A percentile compares a stretch with the other conserved stretches of the same genome.
Evolutionary conservation across 306 rosid species (phyloP).

Genomic region (Hippophae rhamnoides): DNA sequence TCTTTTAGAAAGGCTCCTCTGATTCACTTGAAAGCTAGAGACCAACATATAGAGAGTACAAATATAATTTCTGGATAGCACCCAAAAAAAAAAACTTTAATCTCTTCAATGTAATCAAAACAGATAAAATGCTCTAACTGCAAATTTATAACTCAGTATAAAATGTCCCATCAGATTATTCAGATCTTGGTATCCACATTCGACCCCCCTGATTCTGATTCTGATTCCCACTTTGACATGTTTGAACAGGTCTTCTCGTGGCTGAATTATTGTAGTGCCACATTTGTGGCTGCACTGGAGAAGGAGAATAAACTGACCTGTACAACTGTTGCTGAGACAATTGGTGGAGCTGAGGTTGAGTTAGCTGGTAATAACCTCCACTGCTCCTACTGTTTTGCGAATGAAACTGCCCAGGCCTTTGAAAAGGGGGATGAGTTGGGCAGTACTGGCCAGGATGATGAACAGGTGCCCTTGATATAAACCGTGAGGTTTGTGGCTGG

Average conservation of each 20-base stretch:
- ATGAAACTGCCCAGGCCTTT: constrained; percentile 9
- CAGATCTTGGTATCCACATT: constrained; percentile 42
- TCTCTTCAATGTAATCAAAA: no score
- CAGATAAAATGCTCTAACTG: background rate
- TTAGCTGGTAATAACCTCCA: background rate
- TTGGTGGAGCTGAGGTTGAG: background rate
- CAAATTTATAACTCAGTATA: background rate
- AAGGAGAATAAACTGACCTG: background rate
- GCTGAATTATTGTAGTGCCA: constrained; percentile 13
- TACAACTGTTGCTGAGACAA: constrained; percentile 4
- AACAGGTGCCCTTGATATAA: constrained; percentile 12
- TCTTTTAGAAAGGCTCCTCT: no score
- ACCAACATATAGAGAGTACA: no score
- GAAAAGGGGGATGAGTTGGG: constrained; percentile 26
- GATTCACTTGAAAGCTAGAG: no score
- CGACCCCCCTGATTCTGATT: constrained; percentile 26
- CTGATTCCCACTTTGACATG: constrained; percentile 22
- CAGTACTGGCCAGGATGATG: constrained; percentile 13
- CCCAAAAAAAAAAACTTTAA: no score
- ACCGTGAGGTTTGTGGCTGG: constrained; percentile 22
- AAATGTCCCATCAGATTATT: background rate
- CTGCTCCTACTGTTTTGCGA: background rate
- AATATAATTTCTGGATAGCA: no score
- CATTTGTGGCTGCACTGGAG: constrained; percentile 7
- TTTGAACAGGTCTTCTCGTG: constrained; percentile 14